phyloP scores from a whole-genome alignment of 208 protist species.

The Wallacemonas sp. region DNA sequence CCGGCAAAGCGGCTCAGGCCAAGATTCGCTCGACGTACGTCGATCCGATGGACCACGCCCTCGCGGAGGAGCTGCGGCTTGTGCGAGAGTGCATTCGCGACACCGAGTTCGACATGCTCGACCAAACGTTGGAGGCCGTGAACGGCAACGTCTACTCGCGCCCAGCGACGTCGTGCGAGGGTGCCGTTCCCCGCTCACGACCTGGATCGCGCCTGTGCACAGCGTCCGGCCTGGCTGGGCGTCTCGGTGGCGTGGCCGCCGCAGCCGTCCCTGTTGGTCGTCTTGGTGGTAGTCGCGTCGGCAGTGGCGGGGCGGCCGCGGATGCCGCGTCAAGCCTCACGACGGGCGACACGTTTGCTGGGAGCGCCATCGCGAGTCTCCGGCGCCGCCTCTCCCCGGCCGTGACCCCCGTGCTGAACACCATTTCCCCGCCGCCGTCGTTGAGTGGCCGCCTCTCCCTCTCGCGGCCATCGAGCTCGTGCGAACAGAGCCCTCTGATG shows the following conservation, averaged over 20 bases:
- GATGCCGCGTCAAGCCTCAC: conserved; percentile 35
- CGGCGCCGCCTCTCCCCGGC: conserved; percentile 27
- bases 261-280: background rate
- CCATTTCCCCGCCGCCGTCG: background rate
- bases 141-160: conserved; percentile 56
- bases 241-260: conserved; percentile 9
- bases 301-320: conserved; percentile 17
- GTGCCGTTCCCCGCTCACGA: conserved; percentile 27
- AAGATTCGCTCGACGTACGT: conserved; percentile 26
- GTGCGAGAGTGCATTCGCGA: conserved; percentile 76
- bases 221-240: conserved; percentile 14
- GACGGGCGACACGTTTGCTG: conserved; percentile 41
- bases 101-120: conserved; percentile 56
- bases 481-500: background rate
- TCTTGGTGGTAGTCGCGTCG: background rate
- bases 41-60: conserved; percentile 59
- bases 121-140: conserved; percentile 39
- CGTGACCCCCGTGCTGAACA: background rate
- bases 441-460: background rate
- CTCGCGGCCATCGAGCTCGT: background rate
- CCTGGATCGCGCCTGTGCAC: background rate
- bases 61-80: conserved; percentile 74
- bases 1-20: background rate
- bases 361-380: conserved; percentile 46
- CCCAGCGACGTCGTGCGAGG: conserved; percentile 63